These are phyloP conservation scores for Primulina eburnea DNA, from an alignment of 257 asterid species.

Conservation along the genomic window DNA sequence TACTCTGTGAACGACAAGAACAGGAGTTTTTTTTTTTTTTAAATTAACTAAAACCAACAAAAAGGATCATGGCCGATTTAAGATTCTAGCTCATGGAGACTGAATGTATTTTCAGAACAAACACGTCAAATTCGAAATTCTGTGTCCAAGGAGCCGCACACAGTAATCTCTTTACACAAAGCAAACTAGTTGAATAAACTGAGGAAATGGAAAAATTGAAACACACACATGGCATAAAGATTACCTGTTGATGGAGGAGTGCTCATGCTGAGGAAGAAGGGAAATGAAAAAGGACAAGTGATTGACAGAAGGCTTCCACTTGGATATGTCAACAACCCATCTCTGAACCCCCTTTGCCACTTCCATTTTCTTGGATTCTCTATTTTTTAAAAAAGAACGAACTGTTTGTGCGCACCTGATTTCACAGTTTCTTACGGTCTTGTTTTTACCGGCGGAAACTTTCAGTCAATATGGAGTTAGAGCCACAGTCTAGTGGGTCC, in stretches of 20 bases:
- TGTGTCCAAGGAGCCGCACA: background rate
- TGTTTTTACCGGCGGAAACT: background rate
- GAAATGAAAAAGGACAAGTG: constrained; percentile 44
- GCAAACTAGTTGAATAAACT: background rate
- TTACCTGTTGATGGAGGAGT: constrained; percentile 62
- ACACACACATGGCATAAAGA: background rate
- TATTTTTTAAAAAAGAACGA: background rate
- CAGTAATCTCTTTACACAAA: too few species aligned
- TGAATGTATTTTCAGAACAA: background rate
- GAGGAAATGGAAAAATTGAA: background rate
- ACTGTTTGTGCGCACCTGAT: background rate
- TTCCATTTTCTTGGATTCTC: constrained; percentile 30
- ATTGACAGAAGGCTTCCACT: constrained; percentile 60
- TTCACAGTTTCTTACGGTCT: background rate
- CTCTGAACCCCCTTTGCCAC: constrained; percentile 57
- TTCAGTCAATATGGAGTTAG: background rate
- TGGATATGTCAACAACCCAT: constrained; percentile 66
- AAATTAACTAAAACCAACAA: background rate
- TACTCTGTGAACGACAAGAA: background rate
- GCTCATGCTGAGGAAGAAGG: constrained; percentile 61
- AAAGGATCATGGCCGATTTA: background rate
- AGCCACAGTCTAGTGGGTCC: too few species aligned
- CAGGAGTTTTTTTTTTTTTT: background rate
- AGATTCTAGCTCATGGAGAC: background rate
- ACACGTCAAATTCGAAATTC: background rate